A percentile compares a stretch with the other conserved stretches of the same genome.
Evolutionary conservation across 2,329 filamentous ascomycete species (phyloP).

Genomic region (Thelonectria discophora): DNA sequence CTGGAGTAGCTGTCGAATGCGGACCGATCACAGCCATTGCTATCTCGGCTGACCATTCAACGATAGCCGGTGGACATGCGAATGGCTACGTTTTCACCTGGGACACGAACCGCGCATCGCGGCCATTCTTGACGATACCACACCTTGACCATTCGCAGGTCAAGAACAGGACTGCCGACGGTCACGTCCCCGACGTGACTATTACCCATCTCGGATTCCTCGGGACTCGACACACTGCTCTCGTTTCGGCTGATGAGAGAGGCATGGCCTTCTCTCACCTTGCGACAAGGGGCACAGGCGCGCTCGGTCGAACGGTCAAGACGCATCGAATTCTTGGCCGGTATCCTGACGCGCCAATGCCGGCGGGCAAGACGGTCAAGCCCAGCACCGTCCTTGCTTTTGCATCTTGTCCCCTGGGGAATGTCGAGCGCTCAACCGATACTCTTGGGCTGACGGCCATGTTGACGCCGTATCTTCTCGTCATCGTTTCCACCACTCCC

Average conservation of each 20-base stretch:
- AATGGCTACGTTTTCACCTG: constrained; percentile 96
- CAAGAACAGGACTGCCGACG: constrained; percentile 75
- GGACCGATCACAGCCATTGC: constrained; percentile 88
- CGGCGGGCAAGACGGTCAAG: constrained; percentile 74
- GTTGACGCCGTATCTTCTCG: constrained; percentile 92
- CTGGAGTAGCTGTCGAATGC: constrained; percentile 79
- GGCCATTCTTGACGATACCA: constrained; percentile 88
- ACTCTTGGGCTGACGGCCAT: constrained; percentile 91
- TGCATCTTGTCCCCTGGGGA: constrained; percentile 89
- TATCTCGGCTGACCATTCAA: constrained; percentile 92
- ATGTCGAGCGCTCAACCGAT: constrained; percentile 89
- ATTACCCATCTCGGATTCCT: constrained; percentile 95
- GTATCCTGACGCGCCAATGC: constrained; percentile 78
- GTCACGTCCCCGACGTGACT: constrained; percentile 79
- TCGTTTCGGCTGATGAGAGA: constrained; percentile 92
- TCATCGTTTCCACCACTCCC: constrained; percentile 96
- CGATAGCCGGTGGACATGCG: constrained; percentile 87
- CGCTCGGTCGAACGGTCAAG: constrained; percentile 85
- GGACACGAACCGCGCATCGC: constrained; percentile 84
- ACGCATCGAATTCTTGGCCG: constrained; percentile 90
- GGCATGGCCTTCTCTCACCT: constrained; percentile 99
- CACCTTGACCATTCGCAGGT: constrained; percentile 74
- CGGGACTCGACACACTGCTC: constrained; percentile 89
- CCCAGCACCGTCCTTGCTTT: constrained; percentile 96
- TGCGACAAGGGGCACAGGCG: constrained; percentile 87